Conservation (phyloP, 2,329 filamentous ascomycete genomes). For the Chaetoscypha palmicola region DNA sequence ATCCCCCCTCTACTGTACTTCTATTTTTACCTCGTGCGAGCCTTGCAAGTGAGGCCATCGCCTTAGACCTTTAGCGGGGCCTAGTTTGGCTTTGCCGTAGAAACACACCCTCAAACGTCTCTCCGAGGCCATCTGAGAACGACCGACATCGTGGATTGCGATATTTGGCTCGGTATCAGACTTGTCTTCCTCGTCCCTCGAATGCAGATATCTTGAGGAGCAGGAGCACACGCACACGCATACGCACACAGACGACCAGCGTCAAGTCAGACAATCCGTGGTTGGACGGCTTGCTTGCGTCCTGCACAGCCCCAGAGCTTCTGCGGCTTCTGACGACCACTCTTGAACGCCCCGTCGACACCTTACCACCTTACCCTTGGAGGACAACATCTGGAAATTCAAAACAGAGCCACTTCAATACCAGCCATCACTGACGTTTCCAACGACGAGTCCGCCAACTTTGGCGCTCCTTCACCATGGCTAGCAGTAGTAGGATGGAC, state of each 20-base stretch:
- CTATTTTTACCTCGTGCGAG: background rate
- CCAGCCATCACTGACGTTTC: constrained; percentile 25
- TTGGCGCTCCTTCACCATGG: constrained; percentile 36
- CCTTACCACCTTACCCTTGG: too few species aligned
- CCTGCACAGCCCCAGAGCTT: constrained; percentile 23
- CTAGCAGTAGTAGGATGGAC: constrained; percentile 44
- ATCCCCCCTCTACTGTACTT: background rate
- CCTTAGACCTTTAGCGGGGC: constrained; percentile 12
- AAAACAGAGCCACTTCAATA: constrained; percentile 8
- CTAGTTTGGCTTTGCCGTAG: constrained; percentile 14
- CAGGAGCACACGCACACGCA: too few species aligned
- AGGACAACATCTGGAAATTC: constrained; percentile 10
- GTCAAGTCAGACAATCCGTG: constrained; percentile 17
- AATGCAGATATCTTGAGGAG: constrained; percentile 10
- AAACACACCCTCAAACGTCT: constrained; percentile 5
- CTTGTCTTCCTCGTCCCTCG: background rate
- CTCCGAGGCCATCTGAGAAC: constrained; percentile 1
- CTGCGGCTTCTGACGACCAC: constrained; percentile 19
- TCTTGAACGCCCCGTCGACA: constrained; percentile 10
- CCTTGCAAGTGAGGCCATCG: constrained; percentile 6
- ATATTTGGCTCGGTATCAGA: background rate
- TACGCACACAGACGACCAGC: constrained; percentile 11
- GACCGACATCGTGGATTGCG: background rate
- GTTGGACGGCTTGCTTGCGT: constrained; percentile 15
- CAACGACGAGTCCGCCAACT: constrained; percentile 28